phyloP scores from a whole-genome alignment of 345 rosid genomes.

The Acer campestre region DNA sequence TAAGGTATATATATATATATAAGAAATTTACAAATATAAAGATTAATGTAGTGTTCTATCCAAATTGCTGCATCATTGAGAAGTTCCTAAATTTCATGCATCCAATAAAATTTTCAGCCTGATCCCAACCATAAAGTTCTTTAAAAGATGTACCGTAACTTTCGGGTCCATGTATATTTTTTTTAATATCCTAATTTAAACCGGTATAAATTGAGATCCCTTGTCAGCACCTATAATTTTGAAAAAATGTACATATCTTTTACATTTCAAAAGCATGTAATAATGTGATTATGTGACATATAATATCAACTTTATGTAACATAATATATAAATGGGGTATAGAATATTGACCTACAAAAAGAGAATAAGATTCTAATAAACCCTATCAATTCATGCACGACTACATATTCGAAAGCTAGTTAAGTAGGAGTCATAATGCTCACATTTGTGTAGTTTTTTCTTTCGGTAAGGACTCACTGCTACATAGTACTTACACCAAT shows the following conservation, averaged over 20 bases:
- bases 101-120: background rate
- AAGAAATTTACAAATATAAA: too few species aligned
- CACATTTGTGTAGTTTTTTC: background rate
- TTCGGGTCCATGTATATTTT: too few species aligned
- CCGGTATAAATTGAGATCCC: too few species aligned
- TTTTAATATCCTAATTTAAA: too few species aligned
- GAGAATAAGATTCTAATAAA: background rate
- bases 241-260: background rate
- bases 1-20: too few species aligned
- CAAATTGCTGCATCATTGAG: too few species aligned
- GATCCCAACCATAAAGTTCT: slow-evolving; percentile 1
- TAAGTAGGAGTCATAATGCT: too few species aligned
- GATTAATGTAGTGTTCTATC: too few species aligned
- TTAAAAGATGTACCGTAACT: too few species aligned
- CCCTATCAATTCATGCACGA: background rate
- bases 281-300: background rate
- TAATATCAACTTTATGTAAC: background rate
- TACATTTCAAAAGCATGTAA: background rate
- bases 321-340: background rate
- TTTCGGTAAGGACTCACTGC: slow-evolving; percentile 23
- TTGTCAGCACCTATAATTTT: too few species aligned
- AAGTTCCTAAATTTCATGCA: too few species aligned
- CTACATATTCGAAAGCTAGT: background rate
- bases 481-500: slow-evolving; percentile 19
- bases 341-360: background rate